Base-by-base conservation (phyloP, 345 rosid species). In the Rhizophora apiculata region DNA sequence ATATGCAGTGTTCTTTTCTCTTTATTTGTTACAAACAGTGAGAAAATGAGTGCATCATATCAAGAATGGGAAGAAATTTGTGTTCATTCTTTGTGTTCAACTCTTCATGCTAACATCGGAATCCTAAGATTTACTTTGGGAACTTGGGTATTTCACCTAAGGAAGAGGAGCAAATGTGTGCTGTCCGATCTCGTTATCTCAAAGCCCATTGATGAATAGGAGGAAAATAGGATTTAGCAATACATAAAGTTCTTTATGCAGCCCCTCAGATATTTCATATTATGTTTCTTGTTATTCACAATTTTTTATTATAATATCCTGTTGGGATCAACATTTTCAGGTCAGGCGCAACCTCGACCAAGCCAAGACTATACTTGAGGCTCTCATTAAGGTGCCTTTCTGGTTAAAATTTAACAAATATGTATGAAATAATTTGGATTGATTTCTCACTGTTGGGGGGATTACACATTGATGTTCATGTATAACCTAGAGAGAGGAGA, bases 281-380 rank as follows among this genome's bases (percentile, higher is more conserved):
- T 56, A 10, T 24, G 6, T 3, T 31, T 24, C 15, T 24, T 24
- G 60, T 56, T 21, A 8, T 56, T 16, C 24, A 4, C 26, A 15
- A 39, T 13, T 43, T 43, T 56, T 24, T 10, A 24, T 56, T 8
- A 24, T 27, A 56, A 56, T 56, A 56, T 56, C 6, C 7, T 4
- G 5, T 24, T 4, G 18, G 24, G 19, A 9, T 56, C 60, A 56
- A 24, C 60, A 56, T 56, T 56, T 56, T 56, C 87, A 95, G 99
- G 96, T 95, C 77, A 84, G 99, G 75, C 97, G 97, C 83, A 95
- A 92, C 79, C 93, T 95, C 58, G 98, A 88, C 64, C 99, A 95
- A 80, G 97, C 99, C 56, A 89, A 95, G 82, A 82, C 85, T 71
- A 85, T 95, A 62, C 86, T 95, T 51, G 97, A 87, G 78, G 88